Base-by-base conservation (phyloP, 1,139 yeast species). In the Taphrina deformans region DNA sequence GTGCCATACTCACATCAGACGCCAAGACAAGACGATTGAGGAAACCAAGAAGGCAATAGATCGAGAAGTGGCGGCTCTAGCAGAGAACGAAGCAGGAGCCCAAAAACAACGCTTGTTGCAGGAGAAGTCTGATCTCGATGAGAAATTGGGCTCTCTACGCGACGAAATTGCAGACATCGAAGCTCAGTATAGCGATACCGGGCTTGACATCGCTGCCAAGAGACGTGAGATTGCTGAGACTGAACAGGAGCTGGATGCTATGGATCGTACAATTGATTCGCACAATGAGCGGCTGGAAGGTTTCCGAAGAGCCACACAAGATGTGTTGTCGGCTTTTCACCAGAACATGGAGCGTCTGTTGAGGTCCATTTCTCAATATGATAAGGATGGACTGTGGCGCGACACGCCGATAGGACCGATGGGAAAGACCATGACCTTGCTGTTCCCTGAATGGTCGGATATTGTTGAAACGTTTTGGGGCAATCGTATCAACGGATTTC, bases 391-490 rank as follows among this genome's bases (percentile, higher is more conserved):
- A 55, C 38, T 72, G 63, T 77, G 88, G 80, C 79, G 78, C 23
- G 69, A 73, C 1, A 72, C 71, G 24, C 96, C 96, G 0, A 74
- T 88, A n/a, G 99, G 99, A 0, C 99, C 99, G 0, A 67, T 92
- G 0, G 98, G 97, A 0, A 71, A 79, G 7, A 78, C 78, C 67
- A 79, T 91, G 1, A 79, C 82, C 9, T 78, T 93, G 16, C 88
- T 84, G 21, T 83, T 76, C 69, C 76, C 79, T n/a, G 75, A 79
- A 48, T 92, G 92, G 92, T 77, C 82, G 6, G 81, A 81, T 21
- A 74, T 88, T 2, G 74, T 93, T 14, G 95, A 89, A 70, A 74
- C 83, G 0, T 73, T 79, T 16, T 69, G 86, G 46, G 79, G 79
- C 2, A 76, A 78, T 16, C 75, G 83, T 0, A 74, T 89, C 18